Conservation (phyloP, 2,329 filamentous ascomycete species). For the Colletotrichum tabaci region DNA sequence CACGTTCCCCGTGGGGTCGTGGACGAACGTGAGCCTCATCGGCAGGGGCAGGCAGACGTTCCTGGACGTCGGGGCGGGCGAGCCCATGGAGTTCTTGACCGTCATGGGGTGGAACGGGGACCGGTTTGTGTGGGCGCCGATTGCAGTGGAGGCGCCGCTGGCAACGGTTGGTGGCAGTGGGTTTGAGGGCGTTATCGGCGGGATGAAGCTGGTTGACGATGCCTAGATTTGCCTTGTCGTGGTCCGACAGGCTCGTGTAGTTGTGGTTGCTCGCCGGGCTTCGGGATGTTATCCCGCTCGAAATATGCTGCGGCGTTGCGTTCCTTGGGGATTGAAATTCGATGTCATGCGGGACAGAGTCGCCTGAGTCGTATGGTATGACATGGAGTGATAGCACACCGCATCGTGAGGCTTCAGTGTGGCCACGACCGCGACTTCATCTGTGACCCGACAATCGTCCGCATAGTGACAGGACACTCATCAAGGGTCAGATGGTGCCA, state of each 20-base stretch:
- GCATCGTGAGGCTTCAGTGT: background rate
- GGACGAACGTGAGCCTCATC: conserved; percentile 37
- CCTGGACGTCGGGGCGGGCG: conserved; percentile 32
- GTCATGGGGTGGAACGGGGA: conserved; percentile 38
- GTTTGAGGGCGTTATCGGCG: conserved; percentile 37
- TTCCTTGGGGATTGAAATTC: conserved; percentile 12
- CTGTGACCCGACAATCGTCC: background rate
- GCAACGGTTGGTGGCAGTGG: conserved; percentile 30
- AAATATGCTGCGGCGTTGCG: background rate
- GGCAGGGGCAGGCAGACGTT: conserved; percentile 35
- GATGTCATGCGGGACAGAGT: conserved; percentile 14
- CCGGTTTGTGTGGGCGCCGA: conserved; percentile 34
- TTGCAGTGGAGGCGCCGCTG: conserved; percentile 40
- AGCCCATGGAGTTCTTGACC: conserved; percentile 39
- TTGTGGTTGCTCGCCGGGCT: background rate
- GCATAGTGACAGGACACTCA: background rate
- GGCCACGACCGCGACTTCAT: background rate
- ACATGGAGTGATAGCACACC: conserved; percentile 5
- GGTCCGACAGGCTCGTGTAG: background rate
- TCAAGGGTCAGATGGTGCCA: background rate
- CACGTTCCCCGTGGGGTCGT: conserved; percentile 40
- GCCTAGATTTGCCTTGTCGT: conserved; percentile 9
- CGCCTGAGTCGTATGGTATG: conserved; percentile 23
- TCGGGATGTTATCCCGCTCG: background rate
- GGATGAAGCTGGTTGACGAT: conserved; percentile 37